These are phyloP conservation scores for Lithocarpus polystachyus DNA, from an alignment of 306 rosid genomes.

Conservation along the genomic window DNA sequence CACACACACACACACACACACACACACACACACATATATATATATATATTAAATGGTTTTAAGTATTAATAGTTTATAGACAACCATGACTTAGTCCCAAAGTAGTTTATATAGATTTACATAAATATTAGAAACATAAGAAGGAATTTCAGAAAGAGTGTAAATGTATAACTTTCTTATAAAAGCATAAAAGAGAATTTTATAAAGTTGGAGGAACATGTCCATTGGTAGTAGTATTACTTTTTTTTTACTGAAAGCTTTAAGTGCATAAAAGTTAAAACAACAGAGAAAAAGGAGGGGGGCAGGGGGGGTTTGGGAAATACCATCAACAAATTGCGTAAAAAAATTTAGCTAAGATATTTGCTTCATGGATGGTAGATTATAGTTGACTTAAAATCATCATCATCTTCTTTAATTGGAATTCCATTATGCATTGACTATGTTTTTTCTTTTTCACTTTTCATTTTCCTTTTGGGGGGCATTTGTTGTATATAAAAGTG, in stretches of 20 bases:
- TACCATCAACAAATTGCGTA: too few relatives aligned
- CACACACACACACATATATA: too few relatives aligned
- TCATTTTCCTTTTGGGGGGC: background rate
- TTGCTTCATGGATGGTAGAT: background rate
- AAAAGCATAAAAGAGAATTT: background rate
- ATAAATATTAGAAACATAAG: background rate
- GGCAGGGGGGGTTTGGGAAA: too few relatives aligned
- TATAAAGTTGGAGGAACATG: background rate
- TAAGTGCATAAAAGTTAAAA: background rate
- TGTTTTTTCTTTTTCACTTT: background rate
- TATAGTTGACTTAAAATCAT: background rate
- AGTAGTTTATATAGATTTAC: background rate
- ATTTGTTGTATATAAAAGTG: background rate
- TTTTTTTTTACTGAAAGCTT: background rate
- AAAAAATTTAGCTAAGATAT: too few relatives aligned
- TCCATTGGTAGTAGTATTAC: background rate
- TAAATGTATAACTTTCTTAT: background rate
- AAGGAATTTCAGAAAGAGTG: background rate
- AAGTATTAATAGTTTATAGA: too few relatives aligned
- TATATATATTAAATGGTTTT: too few relatives aligned
- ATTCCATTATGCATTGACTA: background rate
- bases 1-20: too few relatives aligned
- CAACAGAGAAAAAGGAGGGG: too few relatives aligned
- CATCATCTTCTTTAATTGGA: background rate
- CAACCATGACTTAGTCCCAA: too few relatives aligned